Base-by-base conservation (phyloP, 176 grass and related monocot genomes). In the Avena insularis region DNA sequence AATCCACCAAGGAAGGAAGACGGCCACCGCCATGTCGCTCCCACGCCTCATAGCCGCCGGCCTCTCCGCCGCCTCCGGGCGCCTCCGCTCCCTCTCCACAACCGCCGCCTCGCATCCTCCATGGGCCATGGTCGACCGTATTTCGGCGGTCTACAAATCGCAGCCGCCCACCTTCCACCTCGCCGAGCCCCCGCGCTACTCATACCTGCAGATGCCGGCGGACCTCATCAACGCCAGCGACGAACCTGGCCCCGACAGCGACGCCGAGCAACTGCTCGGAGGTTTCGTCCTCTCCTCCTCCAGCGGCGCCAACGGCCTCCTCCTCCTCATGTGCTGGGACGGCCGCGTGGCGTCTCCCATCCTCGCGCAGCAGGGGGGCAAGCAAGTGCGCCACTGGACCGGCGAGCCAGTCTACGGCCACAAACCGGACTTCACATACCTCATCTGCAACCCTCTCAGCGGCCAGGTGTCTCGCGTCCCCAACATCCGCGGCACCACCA, bases 391-490 rank as follows among this genome's bases (percentile, higher is more conserved):
- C 38, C 36, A 36, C 62, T 9, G 27, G 40, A 45, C 33, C 14
- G 1, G 29, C 12, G 0, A 21, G 49, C 17, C 3, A 1, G 57
- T 59, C 57, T 6, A 59, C 57, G 57, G 7, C 5, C 2, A 45
- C 12, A 29, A 58, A 1, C 62, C 84, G 8, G 75, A 86, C 49
- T 2, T 70, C 61, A 58, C 84, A 35, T 63, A 35, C 15, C 78
- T 69, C 84, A 36, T 86, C 49, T 78, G 62, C 60, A 78, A 78
- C 75, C 61, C 74, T 8, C 48, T 86, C 74, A 78, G 8, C 75
- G 84, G 49, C 75, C 46, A 79, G 84, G 16, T 78, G 48, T 43
- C 27, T 47, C 61, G 74, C 62, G 75, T 79, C 75, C 73, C 53
- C 9, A 11, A 62, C 62, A 25, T 85, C 19, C 59, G 66, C 20